Evolutionary conservation across 768 basidiomycete genomes (phyloP).

Genomic region (Amanita fuliginea): DNA sequence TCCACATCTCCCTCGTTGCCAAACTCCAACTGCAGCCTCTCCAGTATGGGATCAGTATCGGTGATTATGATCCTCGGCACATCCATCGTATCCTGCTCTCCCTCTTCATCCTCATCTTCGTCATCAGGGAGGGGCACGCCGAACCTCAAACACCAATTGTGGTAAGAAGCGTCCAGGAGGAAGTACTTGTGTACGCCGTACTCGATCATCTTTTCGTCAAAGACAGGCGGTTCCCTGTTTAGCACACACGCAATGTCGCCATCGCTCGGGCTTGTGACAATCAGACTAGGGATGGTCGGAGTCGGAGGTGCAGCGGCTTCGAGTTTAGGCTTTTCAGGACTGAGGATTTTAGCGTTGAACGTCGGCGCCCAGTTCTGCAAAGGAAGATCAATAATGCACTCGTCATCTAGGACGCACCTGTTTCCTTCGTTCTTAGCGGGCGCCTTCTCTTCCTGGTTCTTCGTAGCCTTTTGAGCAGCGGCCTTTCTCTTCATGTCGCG

Average conservation of each 20-base stretch:
- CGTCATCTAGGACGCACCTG: not conserved
- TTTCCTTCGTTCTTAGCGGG: not conserved
- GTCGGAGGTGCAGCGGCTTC: not conserved
- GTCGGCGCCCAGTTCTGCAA: not conserved
- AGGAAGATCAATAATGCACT: not conserved
- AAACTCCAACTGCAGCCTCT: too few relatives aligned
- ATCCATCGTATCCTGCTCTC: not conserved
- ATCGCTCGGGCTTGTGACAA: constrained; percentile 3
- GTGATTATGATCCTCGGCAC: not conserved
- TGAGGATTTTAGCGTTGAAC: too few relatives aligned
- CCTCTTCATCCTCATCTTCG: not conserved
- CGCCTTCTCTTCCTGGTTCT: not conserved
- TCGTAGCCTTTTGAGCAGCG: not conserved
- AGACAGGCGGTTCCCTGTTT: not conserved
- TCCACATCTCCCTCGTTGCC: not conserved
- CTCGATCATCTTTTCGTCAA: not conserved
- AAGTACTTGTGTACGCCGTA: not conserved
- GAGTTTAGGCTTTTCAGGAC: not conserved
- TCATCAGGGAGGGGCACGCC: not conserved
- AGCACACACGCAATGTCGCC: not conserved
- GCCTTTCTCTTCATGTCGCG: not conserved
- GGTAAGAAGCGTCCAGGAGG: not conserved
- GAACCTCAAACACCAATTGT: constrained; percentile 3
- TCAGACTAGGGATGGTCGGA: not conserved
- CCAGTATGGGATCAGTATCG: too few relatives aligned